A percentile compares a stretch with the other conserved stretches of the same genome.
These are phyloP conservation scores for Wallacemonas sp. DNA, from an alignment of 208 protist genomes.

Conservation along the genomic window DNA sequence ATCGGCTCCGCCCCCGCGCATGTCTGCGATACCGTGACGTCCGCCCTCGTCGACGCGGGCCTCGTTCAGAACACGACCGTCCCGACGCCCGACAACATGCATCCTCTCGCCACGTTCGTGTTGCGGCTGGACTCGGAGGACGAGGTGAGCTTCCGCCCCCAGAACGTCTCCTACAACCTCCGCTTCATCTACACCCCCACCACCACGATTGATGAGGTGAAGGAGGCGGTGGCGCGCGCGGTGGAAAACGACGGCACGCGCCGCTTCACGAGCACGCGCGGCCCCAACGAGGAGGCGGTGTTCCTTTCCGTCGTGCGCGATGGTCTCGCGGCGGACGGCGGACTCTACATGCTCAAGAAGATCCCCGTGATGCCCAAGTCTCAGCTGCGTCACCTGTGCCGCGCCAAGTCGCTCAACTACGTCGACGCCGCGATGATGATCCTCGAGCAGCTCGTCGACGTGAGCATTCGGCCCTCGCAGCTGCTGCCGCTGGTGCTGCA, in stretches of 20 bases:
- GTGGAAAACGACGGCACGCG: constrained; percentile 10
- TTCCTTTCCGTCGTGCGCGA: constrained; percentile 78
- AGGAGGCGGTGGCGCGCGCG: constrained; percentile 22
- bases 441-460: constrained; percentile 78
- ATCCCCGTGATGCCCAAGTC: constrained; percentile 66
- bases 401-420: constrained; percentile 54
- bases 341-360: constrained; percentile 70
- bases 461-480: constrained; percentile 44
- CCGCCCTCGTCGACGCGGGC: constrained; percentile 24
- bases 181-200: constrained; percentile 51
- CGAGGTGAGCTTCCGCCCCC: constrained; percentile 26
- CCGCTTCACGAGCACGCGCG: constrained; percentile 70
- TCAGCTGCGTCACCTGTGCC: constrained; percentile 60
- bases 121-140: constrained; percentile 57
- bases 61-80: constrained; percentile 5
- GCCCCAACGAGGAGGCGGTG: constrained; percentile 25
- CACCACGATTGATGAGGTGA: constrained; percentile 49
- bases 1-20: constrained; percentile 33
- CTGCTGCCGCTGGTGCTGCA: constrained; percentile 58
- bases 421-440: constrained; percentile 67
- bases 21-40: constrained; percentile 27
- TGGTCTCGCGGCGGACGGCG: constrained; percentile 78
- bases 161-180: constrained; percentile 45
- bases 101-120: constrained; percentile 18
- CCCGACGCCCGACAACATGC: constrained; percentile 3